Percentiles rank a stretch among this genome's conserved stretches.
Evolutionary conservation across 805 yeast genomes (phyloP).

Genomic region (Candida lessepsii): DNA sequence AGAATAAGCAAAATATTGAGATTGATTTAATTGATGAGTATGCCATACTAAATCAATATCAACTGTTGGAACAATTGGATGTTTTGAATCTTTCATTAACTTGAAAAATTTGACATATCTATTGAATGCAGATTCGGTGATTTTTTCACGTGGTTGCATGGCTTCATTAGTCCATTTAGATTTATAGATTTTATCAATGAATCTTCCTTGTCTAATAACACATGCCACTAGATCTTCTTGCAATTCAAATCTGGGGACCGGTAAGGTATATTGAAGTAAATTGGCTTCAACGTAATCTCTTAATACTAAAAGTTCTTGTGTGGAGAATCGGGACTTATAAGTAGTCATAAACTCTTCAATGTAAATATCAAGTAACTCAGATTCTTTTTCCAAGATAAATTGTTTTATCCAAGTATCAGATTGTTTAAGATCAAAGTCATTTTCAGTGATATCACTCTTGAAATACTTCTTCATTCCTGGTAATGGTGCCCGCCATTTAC

Average conservation of each 20-base stretch:
- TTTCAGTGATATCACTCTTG: not conserved
- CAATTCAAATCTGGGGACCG: not conserved
- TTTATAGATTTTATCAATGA: conserved; percentile 19
- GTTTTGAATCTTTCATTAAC: conserved; percentile 7
- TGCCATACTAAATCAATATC: conserved; percentile 12
- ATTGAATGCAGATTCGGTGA: conserved; percentile 13
- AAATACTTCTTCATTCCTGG: conserved; percentile 5
- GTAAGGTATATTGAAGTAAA: conserved; percentile 1
- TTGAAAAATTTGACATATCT: conserved; percentile 21
- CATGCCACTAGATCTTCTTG: conserved; percentile 25
- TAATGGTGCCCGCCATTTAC: not conserved
- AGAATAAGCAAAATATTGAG: conserved; percentile 1
- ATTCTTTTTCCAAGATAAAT: not conserved
- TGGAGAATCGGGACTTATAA: not conserved
- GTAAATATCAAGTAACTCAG: not conserved
- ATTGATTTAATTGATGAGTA: conserved; percentile 8
- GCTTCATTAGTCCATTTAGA: not conserved
- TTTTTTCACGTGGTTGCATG: not conserved
- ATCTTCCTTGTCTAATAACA: conserved; percentile 24
- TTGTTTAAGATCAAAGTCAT: not conserved
- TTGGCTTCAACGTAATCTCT: conserved; percentile 5
- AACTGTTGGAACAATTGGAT: conserved; percentile 10
- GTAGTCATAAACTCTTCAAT: not conserved
- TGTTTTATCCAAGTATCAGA: not conserved
- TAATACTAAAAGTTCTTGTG: not conserved